Evolutionary conservation across 345 rosid genomes (phyloP).

Genomic region (Hibiscus syriacus): DNA sequence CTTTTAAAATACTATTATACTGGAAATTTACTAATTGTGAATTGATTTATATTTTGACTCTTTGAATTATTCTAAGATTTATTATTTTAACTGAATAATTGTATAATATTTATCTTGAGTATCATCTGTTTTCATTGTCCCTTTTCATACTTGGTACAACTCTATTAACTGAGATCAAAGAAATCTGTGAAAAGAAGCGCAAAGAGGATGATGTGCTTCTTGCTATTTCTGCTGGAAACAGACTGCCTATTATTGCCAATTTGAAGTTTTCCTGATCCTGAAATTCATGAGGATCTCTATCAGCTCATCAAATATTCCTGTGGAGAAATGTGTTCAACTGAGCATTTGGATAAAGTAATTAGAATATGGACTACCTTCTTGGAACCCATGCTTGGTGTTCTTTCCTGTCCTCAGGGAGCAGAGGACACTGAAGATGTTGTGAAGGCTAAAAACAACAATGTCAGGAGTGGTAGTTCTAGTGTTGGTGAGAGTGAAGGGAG

Average conservation of each 20-base stretch:
- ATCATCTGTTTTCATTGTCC: slow-evolving; percentile 11
- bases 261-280: slow-evolving; percentile 71
- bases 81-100: background rate
- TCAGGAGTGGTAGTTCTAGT: slow-evolving; percentile 32
- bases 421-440: slow-evolving; percentile 76
- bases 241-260: slow-evolving; percentile 50
- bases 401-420: slow-evolving; percentile 75
- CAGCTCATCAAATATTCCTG: slow-evolving; percentile 91
- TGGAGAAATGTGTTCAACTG: slow-evolving; percentile 83
- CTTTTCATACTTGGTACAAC: slow-evolving; percentile 41
- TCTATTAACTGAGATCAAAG: slow-evolving; percentile 80
- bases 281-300: slow-evolving; percentile 83
- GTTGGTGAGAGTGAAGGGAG: slow-evolving; percentile 54
- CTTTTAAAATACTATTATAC: background rate
- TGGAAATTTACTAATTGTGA: slow-evolving; percentile 1
- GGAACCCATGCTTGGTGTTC: slow-evolving; percentile 78
- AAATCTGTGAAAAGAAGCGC: slow-evolving; percentile 68
- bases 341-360: slow-evolving; percentile 82
- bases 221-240: slow-evolving; percentile 80
- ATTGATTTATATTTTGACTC: background rate
- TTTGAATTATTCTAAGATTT: background rate
- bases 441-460: slow-evolving; percentile 45
- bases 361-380: slow-evolving; percentile 86
- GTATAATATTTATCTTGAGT: background rate
- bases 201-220: slow-evolving; percentile 77